Base-by-base conservation (phyloP, 129 eudicot genomes). In the Pseudognaphalium luteoalbum region DNA sequence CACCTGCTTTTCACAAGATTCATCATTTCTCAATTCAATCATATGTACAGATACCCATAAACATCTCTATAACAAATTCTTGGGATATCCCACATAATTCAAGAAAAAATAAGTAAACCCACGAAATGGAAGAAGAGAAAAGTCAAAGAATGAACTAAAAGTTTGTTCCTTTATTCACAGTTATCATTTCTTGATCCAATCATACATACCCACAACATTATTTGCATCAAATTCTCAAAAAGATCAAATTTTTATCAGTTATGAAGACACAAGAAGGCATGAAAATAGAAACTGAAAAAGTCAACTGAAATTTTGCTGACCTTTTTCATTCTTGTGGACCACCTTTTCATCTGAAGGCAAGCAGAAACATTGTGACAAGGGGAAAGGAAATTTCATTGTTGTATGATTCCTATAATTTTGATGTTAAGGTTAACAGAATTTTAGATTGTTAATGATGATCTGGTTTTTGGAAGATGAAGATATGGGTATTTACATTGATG, bases 1-100 rank as follows among this genome's bases (percentile, higher is more conserved):
- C 85, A 80, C 84, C 96, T 87, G 89, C 70, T 70, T 65, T 80
- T 42, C 79, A 77, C 73, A 69, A 76, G 28, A 73, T 47, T 57
- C 57, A 47, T 17, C 54, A 80, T 65, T 71, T 63, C 57, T 50
- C 51, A 30, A 71, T 76, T 76, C 16, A 66, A 14, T 16, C 28
- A 58, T 73, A 20, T 54, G 61, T 8, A 14, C 17, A 25, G 3
- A 47, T 14, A 57, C 58, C 68, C 68, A 61, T 41, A 37, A 60
- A 28, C 20, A 76, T 58, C 22, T 73, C 21, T 66, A 25, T 3
- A 20, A 20, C 22, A 56, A 66, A 11, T 47, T 47, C 47, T 56
- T 41, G 16, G 10, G 19, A 47, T 16, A 47, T 37, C 62, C 2
- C 33, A 25, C 51, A 59, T 17, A 21, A 32, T 65, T 79, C 66